These are phyloP conservation scores for Aspergillus fijiensis DNA, from an alignment of 2,329 filamentous ascomycete genomes.

Conservation along the genomic window DNA sequence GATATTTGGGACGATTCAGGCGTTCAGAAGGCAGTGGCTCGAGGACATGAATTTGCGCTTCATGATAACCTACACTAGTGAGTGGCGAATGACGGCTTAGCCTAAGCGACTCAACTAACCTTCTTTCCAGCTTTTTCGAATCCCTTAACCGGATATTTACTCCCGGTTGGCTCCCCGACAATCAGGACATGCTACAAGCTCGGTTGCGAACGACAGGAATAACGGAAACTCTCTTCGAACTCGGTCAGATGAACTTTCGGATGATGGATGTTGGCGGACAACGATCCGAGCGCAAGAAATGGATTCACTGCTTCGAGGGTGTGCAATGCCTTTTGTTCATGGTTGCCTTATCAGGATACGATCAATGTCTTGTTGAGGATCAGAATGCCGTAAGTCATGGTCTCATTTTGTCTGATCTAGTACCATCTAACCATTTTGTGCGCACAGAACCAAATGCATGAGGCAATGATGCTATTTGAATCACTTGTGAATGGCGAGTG, in stretches of 20 bases:
- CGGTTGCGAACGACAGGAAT: constrained; percentile 91
- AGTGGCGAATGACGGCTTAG: constrained; percentile 36
- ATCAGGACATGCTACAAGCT: constrained; percentile 91
- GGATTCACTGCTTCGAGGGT: constrained; percentile 95
- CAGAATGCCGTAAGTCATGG: constrained; percentile 79
- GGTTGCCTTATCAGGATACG: constrained; percentile 92
- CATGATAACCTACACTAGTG: constrained; percentile 96
- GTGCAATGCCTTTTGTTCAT: constrained; percentile 90
- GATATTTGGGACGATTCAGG: constrained; percentile 79
- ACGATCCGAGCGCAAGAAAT: constrained; percentile 91
- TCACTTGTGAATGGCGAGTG: constrained; percentile 83
- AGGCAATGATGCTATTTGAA: constrained; percentile 83
- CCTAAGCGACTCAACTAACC: constrained; percentile 4
- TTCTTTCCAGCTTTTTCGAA: constrained; percentile 69
- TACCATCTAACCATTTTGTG: constrained; percentile 16
- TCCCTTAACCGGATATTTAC: constrained; percentile 74
- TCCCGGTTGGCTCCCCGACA: constrained; percentile 79
- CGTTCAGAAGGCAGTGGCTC: constrained; percentile 81
- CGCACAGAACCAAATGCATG: constrained; percentile 81
- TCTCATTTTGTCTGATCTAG: not conserved
- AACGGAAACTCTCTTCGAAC: constrained; percentile 89
- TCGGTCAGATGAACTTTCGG: constrained; percentile 87
- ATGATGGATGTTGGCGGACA: constrained; percentile 97
- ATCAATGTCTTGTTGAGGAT: constrained; percentile 93
- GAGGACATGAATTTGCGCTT: constrained; percentile 93